Percentiles rank a stretch among this genome's conserved stretches.
Evolutionary conservation across 2,329 filamentous ascomycete genomes (phyloP).

Genomic region (Knufia petricola): DNA sequence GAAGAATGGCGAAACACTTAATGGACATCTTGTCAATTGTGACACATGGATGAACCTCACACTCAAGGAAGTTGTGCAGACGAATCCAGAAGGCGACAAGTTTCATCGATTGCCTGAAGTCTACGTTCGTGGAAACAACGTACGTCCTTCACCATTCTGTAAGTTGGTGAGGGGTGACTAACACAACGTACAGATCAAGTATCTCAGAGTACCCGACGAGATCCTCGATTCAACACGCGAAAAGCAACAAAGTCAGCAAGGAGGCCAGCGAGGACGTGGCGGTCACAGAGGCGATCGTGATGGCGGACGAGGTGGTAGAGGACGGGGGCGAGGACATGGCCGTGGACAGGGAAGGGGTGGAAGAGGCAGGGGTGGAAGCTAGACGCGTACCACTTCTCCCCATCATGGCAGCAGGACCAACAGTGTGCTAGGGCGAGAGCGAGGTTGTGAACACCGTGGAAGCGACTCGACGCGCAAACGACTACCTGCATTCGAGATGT

Average conservation of each 20-base stretch:
- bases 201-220: conserved; percentile 89
- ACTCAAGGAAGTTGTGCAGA: conserved; percentile 93
- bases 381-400: neutral
- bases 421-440: neutral
- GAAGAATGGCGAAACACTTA: conserved; percentile 94
- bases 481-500: no score
- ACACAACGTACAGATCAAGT: conserved; percentile 70
- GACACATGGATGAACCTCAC: conserved; percentile 99
- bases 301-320: conserved; percentile 30
- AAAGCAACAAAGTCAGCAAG: conserved; percentile 57
- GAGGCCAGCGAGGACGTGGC: conserved; percentile 32
- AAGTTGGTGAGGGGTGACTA: neutral
- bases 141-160: conserved; percentile 36
- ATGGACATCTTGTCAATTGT: conserved; percentile 90
- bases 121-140: conserved; percentile 96
- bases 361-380: conserved; percentile 28
- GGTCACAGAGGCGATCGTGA: conserved; percentile 28
- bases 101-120: conserved; percentile 88
- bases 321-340: conserved; percentile 27
- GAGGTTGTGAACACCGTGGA: no score
- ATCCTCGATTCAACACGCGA: conserved; percentile 93
- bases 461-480: no score
- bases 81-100: conserved; percentile 85
- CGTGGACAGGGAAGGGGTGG: conserved; percentile 30
- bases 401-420: neutral